Evolutionary conservation across 805 yeast species (phyloP).

Genomic region (Pichia sporocuriosa): DNA sequence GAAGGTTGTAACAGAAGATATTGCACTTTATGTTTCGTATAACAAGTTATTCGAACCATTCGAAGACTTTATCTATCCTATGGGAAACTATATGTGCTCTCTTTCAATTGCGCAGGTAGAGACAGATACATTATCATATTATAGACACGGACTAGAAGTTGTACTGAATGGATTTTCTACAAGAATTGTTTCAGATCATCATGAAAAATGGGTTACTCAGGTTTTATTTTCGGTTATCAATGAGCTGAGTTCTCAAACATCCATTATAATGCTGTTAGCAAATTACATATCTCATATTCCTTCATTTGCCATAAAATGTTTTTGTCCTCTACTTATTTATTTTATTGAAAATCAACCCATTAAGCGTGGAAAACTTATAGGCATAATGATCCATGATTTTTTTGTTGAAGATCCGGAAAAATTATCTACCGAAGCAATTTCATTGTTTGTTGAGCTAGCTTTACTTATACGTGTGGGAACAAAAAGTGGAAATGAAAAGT

Average conservation of each 20-base stretch:
- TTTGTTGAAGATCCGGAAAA: constrained; percentile 15
- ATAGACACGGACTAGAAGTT: constrained; percentile 10
- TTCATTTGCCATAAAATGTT: constrained; percentile 21
- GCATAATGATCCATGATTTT: constrained; percentile 19
- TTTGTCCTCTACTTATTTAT: constrained; percentile 26
- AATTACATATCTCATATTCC: constrained; percentile 28
- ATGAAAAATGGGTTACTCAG: constrained; percentile 28
- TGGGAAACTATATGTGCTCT: constrained; percentile 32
- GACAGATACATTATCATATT: constrained; percentile 9
- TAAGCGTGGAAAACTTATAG: constrained; percentile 16
- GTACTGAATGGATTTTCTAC: constrained; percentile 16
- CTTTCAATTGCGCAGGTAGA: constrained; percentile 27
- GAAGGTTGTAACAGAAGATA: constrained; percentile 14
- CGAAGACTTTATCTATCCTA: constrained; percentile 25
- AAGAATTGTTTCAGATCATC: constrained; percentile 10
- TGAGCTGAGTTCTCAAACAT: constrained; percentile 27
- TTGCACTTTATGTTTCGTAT: constrained; percentile 23
- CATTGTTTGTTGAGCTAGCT: constrained; percentile 26
- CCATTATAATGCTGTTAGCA: constrained; percentile 30
- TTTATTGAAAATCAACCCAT: constrained; percentile 19
- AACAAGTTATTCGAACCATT: constrained; percentile 15
- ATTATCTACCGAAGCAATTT: constrained; percentile 11
- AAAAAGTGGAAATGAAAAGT: constrained; percentile 22
- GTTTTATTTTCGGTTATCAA: constrained; percentile 30
- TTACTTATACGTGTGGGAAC: constrained; percentile 37